Evolutionary conservation across 345 rosid species (phyloP).

Genomic region (Schrenkiella parvula): DNA sequence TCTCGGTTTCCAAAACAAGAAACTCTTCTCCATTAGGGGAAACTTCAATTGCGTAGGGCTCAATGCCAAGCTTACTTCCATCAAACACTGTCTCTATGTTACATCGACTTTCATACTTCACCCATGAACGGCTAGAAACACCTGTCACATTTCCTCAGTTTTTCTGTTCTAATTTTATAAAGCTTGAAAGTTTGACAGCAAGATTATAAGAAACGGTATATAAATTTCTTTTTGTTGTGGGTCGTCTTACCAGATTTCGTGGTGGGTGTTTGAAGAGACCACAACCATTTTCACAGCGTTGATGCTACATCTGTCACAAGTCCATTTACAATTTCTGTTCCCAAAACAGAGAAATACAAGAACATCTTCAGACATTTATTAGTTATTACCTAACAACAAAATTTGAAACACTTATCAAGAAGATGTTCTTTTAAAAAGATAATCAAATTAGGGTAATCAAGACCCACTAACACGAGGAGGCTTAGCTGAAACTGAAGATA

Average conservation of each 20-base stretch:
- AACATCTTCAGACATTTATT: background rate
- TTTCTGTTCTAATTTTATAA: background rate
- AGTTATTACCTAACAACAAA: background rate
- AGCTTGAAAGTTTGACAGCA: no score
- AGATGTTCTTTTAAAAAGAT: background rate
- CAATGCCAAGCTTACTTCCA: conserved; percentile 91
- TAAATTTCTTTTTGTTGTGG: background rate
- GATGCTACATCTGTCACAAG: conserved; percentile 77
- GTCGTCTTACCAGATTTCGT: conserved; percentile 53
- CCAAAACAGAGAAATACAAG: conserved; percentile 2
- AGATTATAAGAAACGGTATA: no score
- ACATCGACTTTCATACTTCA: conserved; percentile 93
- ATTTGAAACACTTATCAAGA: background rate
- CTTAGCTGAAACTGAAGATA: conserved; percentile 73
- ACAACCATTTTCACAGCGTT: conserved; percentile 75
- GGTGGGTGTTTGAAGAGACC: conserved; percentile 74
- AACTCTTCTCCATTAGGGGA: conserved; percentile 71
- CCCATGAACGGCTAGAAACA: conserved; percentile 76
- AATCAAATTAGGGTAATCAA: background rate
- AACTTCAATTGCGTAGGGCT: conserved; percentile 68
- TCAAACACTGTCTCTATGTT: conserved; percentile 95
- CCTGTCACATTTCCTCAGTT: conserved; percentile 35
- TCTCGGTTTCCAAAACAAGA: conserved; percentile 77
- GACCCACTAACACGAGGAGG: conserved; percentile 82
- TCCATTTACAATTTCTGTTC: conserved; percentile 67